Base-by-base conservation (phyloP, 768 basidiomycete genomes). In the Russula ochroleuca region DNA sequence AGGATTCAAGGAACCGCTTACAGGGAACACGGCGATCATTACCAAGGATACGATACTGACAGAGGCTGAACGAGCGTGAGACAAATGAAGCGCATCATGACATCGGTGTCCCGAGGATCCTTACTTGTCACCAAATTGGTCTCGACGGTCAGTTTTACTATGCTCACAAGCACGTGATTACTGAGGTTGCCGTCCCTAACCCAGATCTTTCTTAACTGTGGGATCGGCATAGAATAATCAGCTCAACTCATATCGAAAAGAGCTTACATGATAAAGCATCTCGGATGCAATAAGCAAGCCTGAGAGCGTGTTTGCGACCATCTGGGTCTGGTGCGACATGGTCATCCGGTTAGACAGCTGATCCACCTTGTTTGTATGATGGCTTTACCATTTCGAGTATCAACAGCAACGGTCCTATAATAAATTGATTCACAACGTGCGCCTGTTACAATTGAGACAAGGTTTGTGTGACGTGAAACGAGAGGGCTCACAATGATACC, bases 71-170 rank as follows among this genome's bases (percentile, higher is more conserved):
- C 17, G 21, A 21, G 40, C 17, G n/a, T 47, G 35, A 41, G 48
- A 15, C 14, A 11, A 4, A 9, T 1, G 40, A 41, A 15, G 19
- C n/a, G 8, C 10, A 25, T 15, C 21, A 33, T 38, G 19, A 11
- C n/a, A 41, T 50, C 28, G 5, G 25, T 7, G 25, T 19, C 43
- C 10, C n/a, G 19, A n/a, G 11, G n/a, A 35, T 51, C 21, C 57
- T 33, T 17, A 64, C 67, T 45, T 53, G 67, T 31, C 67, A 69
- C 50, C 4, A 63, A 13, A 51, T 71, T 72, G 2, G 72, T 69
- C 62, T 73, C 71, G 25, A 73, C 47, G 2, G 68, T 70, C 45
- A 73, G 25, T 5, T 67, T 63, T 9, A 73, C 66, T 3, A 71
- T 61, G 9, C 63, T 63, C 2, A 61, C 37, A 4, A 73, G 53